phyloP scores from a whole-genome alignment of 2,329 filamentous ascomycete species.

The Torrubiella hemipterigena region DNA sequence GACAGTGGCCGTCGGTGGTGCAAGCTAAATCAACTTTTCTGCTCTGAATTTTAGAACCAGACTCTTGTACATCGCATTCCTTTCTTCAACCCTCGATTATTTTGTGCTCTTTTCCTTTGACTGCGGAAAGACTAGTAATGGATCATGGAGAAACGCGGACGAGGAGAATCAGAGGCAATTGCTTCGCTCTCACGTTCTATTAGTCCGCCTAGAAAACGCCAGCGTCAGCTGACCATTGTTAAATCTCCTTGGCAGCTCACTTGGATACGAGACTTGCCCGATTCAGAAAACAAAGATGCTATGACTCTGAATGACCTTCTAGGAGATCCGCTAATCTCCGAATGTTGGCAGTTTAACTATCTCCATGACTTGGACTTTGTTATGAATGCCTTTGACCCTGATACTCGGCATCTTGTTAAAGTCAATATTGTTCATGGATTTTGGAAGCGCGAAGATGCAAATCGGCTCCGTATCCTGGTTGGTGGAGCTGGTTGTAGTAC shows the following conservation, averaged over 20 bases:
- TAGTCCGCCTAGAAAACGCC: constrained; percentile 31
- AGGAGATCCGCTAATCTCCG: constrained; percentile 59
- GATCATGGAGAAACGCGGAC: too few species aligned
- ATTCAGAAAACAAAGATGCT: constrained; percentile 49
- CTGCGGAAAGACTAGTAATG: too few species aligned
- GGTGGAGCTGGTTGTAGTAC: constrained; percentile 7
- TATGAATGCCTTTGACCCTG: constrained; percentile 39
- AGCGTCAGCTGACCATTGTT: constrained; percentile 14
- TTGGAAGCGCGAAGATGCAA: constrained; percentile 55
- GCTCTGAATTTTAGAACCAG: too few species aligned
- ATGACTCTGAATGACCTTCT: constrained; percentile 56
- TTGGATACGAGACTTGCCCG: constrained; percentile 50
- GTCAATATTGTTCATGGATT: constrained; percentile 50
- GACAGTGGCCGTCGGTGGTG: too few species aligned
- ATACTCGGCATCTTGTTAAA: constrained; percentile 33
- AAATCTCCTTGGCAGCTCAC: constrained; percentile 63
- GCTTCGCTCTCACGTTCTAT: constrained; percentile 25
- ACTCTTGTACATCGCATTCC: too few species aligned
- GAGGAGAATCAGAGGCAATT: constrained; percentile 6
- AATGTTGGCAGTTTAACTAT: constrained; percentile 62
- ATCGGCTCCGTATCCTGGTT: constrained; percentile 45
- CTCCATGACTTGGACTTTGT: constrained; percentile 48
- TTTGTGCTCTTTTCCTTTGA: too few species aligned
- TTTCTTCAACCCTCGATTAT: too few species aligned
- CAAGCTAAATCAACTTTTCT: too few species aligned